Evolutionary conservation across 306 rosid genomes (phyloP), one percentile per base, ranked within the genome.

Genomic region (Fragaria nilgerrensis): DNA sequence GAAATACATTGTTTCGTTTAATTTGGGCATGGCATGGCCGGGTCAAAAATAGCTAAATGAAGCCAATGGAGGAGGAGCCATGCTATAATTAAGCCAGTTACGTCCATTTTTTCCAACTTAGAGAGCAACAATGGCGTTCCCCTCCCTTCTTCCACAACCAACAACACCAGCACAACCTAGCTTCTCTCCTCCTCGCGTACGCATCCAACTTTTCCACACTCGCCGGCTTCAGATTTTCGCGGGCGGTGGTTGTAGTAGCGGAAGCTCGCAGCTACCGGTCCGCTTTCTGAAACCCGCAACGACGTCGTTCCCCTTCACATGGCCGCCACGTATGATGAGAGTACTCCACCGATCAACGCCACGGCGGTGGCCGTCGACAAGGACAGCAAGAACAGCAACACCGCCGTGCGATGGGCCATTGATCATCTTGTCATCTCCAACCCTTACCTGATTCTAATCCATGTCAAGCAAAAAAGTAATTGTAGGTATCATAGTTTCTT

Each of bases 341-440:
- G 65, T 69, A 55, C 78, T 29, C 80, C 80, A 4, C 70, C 82
- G 2, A 62, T 80, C 48, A 87, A 89, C 78, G 77, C 86, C 70
- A 91, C 91, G 1, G 83, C 86, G 73, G 99, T 92, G 59, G 98
- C 99, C 20, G 80, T 96, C 5, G 97, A 96, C 77, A 89, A 80
- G 83, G 94, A 89, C 84, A 92, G 86, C 80, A 96, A 96, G 87
- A 91, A 86, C 85, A 96, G 96, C 75, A 77, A 76, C 0, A 64
- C 86, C 3, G 91, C 98, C 5, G 88, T 91, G 62, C 91, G 92
- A 2, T 92, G 97, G 98, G 99, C 97, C 9, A 75, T 96, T 41
- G 91, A 86, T 77, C 91, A 91, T 82, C 92, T 91, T 9, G 81
- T 81, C 34, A 23, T 67, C 25, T 29, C 80, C 29, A 84, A 83